Base-by-base conservation (phyloP, 202 grass and related monocot genomes). In the Schoenoplectus tabernaemontani region DNA sequence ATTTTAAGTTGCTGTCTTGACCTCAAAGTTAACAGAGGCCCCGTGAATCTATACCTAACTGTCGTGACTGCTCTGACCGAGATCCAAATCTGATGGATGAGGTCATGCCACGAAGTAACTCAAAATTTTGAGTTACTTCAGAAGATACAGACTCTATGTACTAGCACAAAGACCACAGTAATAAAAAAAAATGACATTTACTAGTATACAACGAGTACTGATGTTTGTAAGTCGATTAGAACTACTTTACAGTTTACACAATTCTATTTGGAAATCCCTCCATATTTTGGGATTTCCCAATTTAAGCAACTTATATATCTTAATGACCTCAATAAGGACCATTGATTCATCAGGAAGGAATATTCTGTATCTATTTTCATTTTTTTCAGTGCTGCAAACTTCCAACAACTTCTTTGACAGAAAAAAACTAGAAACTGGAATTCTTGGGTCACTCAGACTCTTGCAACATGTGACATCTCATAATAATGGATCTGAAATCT, bases 391-490 rank as follows among this genome's bases (percentile, higher is more conserved):
- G 41, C 34, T 19, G 44, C 0, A 1, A 51, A 50, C 23, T 53
- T 9, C 10, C 1, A 3, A 9, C 42, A 72, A 9, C 50, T 26
- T 74, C 46, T 74, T 74, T 53, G 69, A 33, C 44, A 73, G 13
- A n/a, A 11, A 17, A 32, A 73, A 32, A 17, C 44, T 32, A 73
- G 4, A 34, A 34, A 75, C 47, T 10, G 3, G 28, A 34, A n/a
- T 75, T 75, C 15, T 48, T 13, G 54, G 23, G 70, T 75, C 48
- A 73, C 85, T 24, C 76, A 62, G 57, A 76, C 44, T 88, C 89
- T 72, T 91, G 88, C 78, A 90, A 34, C 91, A 99, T 99, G 70
- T 91, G 90, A 89, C 96, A 99, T 83, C 82, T 80, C 75, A 81
- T 86, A 78, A 93, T 30, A 48, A 95, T 93, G 83, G 78, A 38